Evolutionary conservation across 1,284 basidiomycete genomes (phyloP), one percentile per base, ranked within the genome.

Genomic region (Athelia psychrophila): DNA sequence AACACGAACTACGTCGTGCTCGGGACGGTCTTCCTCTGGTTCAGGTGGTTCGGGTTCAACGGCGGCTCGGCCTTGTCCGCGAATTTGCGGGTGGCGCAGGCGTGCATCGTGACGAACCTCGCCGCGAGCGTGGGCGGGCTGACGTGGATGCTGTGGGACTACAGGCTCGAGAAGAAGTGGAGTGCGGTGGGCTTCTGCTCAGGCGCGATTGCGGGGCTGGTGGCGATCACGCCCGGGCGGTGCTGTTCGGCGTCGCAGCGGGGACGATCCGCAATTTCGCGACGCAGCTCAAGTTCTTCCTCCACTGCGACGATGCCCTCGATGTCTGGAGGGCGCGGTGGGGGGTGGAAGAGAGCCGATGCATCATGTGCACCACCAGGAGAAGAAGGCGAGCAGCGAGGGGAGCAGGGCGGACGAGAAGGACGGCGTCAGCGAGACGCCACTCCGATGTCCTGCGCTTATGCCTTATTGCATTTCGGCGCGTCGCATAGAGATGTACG

Each of bases 111-210:
- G 55, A 99, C 95, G 62, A 97, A 98, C 75, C 69, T 95, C 44
- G 86, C 93, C 1, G 93, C 93, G 2, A 83, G 83, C 52, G 85
- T 91, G 95, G 89, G 48, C 96, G 92, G 13, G 57, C 98, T 54
- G n/a, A 95, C 94, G 13, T 99, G 96, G 95, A 94, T 98, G 92
- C 70, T 94, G 51, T 86, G 83, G 33, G 95, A 98, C 75, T 95
- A 87, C 72, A 84, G 95, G 53, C 82, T 97, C 54, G 94, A 97
- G 72, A 82, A 81, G 69, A 97, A 98, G 72, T 97, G 88, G 87
- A 93, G 88, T 38, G 89, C 85, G 5, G 92, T 99, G 56, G 95
- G 95, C 15, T 96, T 99, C 77, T 99, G 96, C 75, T 94, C 93
- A 2, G 96, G 96, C 50, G 94, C 93, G 53, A 88, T 98, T 59